phyloP scores from a whole-genome alignment of 192 early-diverging fungal species.

The Thamnidium elegans region DNA sequence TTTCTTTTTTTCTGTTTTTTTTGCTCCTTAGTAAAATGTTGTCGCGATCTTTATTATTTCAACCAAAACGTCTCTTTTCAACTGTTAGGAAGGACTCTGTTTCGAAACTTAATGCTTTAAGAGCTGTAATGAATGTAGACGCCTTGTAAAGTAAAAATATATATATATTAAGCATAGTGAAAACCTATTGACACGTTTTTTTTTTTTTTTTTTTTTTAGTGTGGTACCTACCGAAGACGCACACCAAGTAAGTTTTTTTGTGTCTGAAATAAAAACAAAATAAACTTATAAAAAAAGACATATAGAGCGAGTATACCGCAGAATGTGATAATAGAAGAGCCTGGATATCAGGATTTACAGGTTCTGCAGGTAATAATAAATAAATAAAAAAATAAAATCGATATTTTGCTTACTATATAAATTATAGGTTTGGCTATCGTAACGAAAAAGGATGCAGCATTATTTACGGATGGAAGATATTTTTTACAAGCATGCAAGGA shows the following conservation, averaged over 20 bases:
- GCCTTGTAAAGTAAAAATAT: constrained; percentile 25
- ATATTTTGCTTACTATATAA: neutral
- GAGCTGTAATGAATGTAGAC: constrained; percentile 5
- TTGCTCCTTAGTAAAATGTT: too few species aligned
- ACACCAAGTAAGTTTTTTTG: constrained; percentile 66
- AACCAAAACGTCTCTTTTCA: too few species aligned
- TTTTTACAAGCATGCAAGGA: constrained; percentile 91
- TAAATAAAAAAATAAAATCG: neutral
- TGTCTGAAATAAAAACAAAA: neutral
- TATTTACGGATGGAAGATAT: constrained; percentile 97
- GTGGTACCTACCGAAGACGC: constrained; percentile 93
- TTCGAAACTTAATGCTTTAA: neutral
- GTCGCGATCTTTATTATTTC: too few species aligned
- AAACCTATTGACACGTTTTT: neutral
- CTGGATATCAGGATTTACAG: constrained; percentile 91
- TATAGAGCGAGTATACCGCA: constrained; percentile 93
- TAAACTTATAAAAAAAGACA: neutral
- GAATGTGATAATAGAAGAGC: constrained; percentile 79
- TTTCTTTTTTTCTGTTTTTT: too few species aligned
- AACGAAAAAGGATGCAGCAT: constrained; percentile 67
- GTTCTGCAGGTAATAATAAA: constrained; percentile 70
- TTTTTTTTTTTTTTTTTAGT: constrained; percentile 47
- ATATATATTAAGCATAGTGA: neutral
- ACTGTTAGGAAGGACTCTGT: neutral
- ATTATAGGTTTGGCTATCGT: constrained; percentile 76